Percentiles rank a stretch among this genome's conserved stretches.
phyloP scores from a whole-genome alignment of 371 early-diverging fungal species.

The Mucor saturninus region DNA sequence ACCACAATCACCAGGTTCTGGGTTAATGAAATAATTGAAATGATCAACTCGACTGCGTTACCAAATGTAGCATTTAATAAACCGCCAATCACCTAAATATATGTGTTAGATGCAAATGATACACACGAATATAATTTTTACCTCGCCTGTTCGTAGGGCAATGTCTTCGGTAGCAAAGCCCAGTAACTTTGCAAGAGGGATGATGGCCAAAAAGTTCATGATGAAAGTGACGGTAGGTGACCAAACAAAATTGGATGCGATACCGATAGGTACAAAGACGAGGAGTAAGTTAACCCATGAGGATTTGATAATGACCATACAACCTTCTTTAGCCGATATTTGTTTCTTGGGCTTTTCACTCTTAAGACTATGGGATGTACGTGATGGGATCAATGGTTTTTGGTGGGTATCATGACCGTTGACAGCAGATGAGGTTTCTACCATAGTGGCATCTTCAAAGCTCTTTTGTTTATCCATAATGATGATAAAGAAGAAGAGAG shows the following conservation, averaged over 20 bases:
- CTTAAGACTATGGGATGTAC: neutral
- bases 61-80: slow-evolving; percentile 88
- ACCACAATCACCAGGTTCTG: slow-evolving; percentile 80
- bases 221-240: slow-evolving; percentile 68
- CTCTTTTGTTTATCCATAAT: slow-evolving; percentile 7
- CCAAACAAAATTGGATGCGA: slow-evolving; percentile 69
- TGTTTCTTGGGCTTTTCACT: neutral
- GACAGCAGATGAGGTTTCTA: slow-evolving; percentile 6
- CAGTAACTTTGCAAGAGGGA: slow-evolving; percentile 80
- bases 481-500: neutral
- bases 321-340: slow-evolving; percentile 30
- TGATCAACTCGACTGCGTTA: slow-evolving; percentile 84
- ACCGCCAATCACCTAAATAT: slow-evolving; percentile 71
- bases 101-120: too few relatives aligned
- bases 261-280: slow-evolving; percentile 77
- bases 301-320: slow-evolving; percentile 53
- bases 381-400: neutral
- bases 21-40: slow-evolving; percentile 78
- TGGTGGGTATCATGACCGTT: neutral
- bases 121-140: slow-evolving; percentile 1
- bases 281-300: slow-evolving; percentile 71
- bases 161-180: slow-evolving; percentile 70
- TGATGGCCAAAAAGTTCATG: slow-evolving; percentile 88
- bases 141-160: slow-evolving; percentile 67
- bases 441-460: slow-evolving; percentile 4